phyloP scores from a whole-genome alignment of 768 basidiomycete species.

The Macrolepiota dolichaula region DNA sequence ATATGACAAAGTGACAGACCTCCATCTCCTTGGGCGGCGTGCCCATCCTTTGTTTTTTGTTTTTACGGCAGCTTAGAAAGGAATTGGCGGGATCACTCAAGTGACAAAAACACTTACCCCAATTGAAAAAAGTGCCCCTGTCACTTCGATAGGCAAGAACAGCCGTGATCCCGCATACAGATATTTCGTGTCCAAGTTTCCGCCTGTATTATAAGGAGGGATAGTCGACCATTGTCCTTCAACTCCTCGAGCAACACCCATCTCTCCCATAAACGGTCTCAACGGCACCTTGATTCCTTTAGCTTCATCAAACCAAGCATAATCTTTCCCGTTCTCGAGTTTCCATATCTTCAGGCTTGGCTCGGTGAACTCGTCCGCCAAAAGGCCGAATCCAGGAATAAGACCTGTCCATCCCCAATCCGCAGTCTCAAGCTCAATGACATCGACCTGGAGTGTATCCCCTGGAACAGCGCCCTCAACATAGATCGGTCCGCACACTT shows the following conservation, averaged over 20 bases:
- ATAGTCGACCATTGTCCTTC: slow-evolving; percentile 56
- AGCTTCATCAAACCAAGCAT: slow-evolving; percentile 49
- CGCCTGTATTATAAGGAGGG: slow-evolving; percentile 59
- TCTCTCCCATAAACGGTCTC: slow-evolving; percentile 59
- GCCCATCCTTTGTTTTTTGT: too few relatives aligned
- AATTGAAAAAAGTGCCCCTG: slow-evolving; percentile 58
- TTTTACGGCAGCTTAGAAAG: slow-evolving; percentile 2
- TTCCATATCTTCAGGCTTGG: slow-evolving; percentile 55
- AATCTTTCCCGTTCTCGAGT: slow-evolving; percentile 30
- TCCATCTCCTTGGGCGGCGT: slow-evolving; percentile 66
- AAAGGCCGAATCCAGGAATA: slow-evolving; percentile 57
- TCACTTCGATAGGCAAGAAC: slow-evolving; percentile 55
- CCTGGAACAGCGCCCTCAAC: slow-evolving; percentile 50
- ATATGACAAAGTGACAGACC: slow-evolving; percentile 38
- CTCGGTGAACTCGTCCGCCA: slow-evolving; percentile 51
- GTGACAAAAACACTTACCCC: slow-evolving; percentile 39
- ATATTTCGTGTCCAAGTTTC: slow-evolving; percentile 61
- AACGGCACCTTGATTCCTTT: slow-evolving; percentile 48
- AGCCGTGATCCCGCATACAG: slow-evolving; percentile 52
- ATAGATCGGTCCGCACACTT: slow-evolving; percentile 59
- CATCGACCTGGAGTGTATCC: slow-evolving; percentile 58
- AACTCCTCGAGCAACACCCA: slow-evolving; percentile 54
- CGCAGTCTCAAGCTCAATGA: slow-evolving; percentile 48
- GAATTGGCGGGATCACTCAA: not conserved
- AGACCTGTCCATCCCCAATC: slow-evolving; percentile 64